Base-by-base conservation (phyloP, 164 flowering plant genomes). In the Stephania cephalantha region DNA sequence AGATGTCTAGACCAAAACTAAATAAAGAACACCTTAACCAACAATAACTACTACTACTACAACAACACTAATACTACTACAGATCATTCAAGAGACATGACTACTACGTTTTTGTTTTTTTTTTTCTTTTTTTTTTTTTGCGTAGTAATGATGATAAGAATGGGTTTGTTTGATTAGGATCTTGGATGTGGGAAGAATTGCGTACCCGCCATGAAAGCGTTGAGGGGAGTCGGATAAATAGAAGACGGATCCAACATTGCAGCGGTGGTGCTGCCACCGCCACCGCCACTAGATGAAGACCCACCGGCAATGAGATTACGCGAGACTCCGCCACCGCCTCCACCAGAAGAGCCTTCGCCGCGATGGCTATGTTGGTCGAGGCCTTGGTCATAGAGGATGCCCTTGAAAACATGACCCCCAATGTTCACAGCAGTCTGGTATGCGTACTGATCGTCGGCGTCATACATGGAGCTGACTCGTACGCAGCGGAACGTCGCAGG, bases 141-240 rank as follows among this genome's bases (percentile, higher is more conserved):
- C 6, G 13, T 15, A 52, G 58, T 52, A 15, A 6, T 45, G 61
- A 25, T 18, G 50, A 52, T 10, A 72, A 12, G 10, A 30, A 48
- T n/a, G 46, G 3, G 69, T 20, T 31, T 4, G 44, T 22, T 58
- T 22, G 13, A 75, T 83, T 81, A 89, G 71, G 89, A 82, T 83
- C 94, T 84, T 74, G 91, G 86, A 44, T 85, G 90, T 61, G 91
- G 93, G 84, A 90, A 90, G 83, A 89, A 88, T 79, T 89, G 93
- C 87, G 97, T 90, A 89, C 97, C 94, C 53, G 94, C 91, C 80
- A 91, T 84, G 81, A 90, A 91, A 31, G 88, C 88, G 44, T 85
- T 86, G 70, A 91, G 79, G 5, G 93, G 97, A 76, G 91, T 67
- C 17, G 95, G 86, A 69, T 89, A 88, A 5, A 89, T 22, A 22